Percentiles rank a stretch among this genome's conserved stretches.
These are phyloP conservation scores for Diaporthe vexans DNA, from an alignment of 2,329 filamentous ascomycete genomes.

Conservation along the genomic window DNA sequence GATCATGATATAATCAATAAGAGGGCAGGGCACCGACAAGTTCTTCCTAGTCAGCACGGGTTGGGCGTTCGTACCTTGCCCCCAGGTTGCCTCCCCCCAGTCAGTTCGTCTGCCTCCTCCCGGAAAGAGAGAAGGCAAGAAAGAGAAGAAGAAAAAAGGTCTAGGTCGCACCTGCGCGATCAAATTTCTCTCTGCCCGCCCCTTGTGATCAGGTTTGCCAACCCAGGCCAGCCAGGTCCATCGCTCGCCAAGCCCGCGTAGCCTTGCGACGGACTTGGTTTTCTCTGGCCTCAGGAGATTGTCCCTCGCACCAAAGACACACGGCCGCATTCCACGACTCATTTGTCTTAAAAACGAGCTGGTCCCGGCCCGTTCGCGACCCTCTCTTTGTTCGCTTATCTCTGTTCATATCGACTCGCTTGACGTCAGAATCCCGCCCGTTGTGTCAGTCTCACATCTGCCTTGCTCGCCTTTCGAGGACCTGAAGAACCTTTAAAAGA, in stretches of 20 bases:
- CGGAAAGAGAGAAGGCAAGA: neutral
- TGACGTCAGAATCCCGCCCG: conserved; percentile 15
- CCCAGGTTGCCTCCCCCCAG: neutral
- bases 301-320: conserved; percentile 17
- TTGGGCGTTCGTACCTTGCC: neutral
- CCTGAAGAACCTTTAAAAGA: neutral
- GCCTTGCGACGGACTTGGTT: conserved; percentile 32
- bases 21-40: neutral
- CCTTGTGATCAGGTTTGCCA: conserved; percentile 32
- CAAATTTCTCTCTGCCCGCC: conserved; percentile 26
- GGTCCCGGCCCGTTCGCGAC: conserved; percentile 27
- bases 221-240: conserved; percentile 27
- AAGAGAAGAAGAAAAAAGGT: neutral
- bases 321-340: conserved; percentile 33
- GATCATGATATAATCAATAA: neutral
- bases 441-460: conserved; percentile 9
- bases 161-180: conserved; percentile 19
- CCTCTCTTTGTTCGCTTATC: conserved; percentile 21
- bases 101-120: neutral
- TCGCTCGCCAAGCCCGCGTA: conserved; percentile 32
- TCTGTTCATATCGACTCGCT: conserved; percentile 3
- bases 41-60: neutral
- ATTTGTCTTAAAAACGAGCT: conserved; percentile 29
- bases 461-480: conserved; percentile 27
- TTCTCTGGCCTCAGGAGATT: conserved; percentile 20